A percentile compares a stretch with the other conserved stretches of the same genome.
Conservation (phyloP, 1,284 basidiomycete genomes). For the Cutaneotrichosporon mucoides region DNA sequence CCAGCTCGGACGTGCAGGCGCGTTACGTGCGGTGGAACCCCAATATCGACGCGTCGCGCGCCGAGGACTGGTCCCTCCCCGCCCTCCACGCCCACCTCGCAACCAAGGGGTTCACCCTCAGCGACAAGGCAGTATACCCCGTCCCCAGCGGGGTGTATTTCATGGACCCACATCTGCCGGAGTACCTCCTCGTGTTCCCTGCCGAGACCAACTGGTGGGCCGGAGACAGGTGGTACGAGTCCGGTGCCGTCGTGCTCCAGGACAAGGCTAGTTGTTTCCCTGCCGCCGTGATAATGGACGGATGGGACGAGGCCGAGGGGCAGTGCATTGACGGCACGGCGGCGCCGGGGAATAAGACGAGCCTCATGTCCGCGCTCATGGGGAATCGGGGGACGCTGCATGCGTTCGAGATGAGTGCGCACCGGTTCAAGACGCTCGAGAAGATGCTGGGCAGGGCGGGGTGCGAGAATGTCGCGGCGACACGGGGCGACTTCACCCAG, state of each 20-base stretch:
- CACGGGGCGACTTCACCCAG: constrained; percentile 72
- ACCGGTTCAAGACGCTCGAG: constrained; percentile 72
- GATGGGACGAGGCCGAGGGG: constrained; percentile 38
- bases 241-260: constrained; percentile 71
- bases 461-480: constrained; percentile 69
- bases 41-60: constrained; percentile 47
- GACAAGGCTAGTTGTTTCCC: constrained; percentile 98
- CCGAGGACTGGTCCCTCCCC: constrained; percentile 25
- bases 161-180: constrained; percentile 70
- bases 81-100: constrained; percentile 31
- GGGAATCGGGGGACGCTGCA: constrained; percentile 72
- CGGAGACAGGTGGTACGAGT: constrained; percentile 43
- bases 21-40: constrained; percentile 84
- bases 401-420: constrained; percentile 79
- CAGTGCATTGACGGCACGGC: constrained; percentile 92
- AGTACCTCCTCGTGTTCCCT: constrained; percentile 70
- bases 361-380: constrained; percentile 85
- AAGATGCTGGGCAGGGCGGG: constrained; percentile 75
- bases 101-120: constrained; percentile 24
- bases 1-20: constrained; percentile 57
- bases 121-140: constrained; percentile 33
- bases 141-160: constrained; percentile 54
- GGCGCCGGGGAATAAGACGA: constrained; percentile 97
- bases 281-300: constrained; percentile 64
- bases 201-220: constrained; percentile 54